A percentile compares a stretch with the other conserved stretches of the same genome.
These are phyloP conservation scores for Punica granatum DNA, from an alignment of 345 rosid genomes.

Conservation along the genomic window DNA sequence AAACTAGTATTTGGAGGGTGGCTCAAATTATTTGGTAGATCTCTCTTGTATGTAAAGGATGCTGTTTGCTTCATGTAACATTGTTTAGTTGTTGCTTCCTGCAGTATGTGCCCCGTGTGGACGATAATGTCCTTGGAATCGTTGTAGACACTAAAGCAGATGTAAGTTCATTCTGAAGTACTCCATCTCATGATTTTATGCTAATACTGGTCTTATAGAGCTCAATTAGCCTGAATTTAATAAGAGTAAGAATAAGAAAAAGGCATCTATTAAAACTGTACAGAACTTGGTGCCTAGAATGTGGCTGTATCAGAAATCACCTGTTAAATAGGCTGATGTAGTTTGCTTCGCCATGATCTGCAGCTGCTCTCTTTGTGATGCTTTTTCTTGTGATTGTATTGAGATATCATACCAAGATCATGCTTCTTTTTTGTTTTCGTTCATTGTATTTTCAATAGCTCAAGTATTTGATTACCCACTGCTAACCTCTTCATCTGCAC, in stretches of 20 bases:
- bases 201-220: neutral
- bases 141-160: conserved; percentile 71
- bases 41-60: neutral
- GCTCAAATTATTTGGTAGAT: neutral
- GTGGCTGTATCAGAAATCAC: neutral
- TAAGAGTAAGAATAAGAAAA: neutral
- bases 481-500: no score
- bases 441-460: neutral
- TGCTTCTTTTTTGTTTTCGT: neutral
- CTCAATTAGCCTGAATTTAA: neutral
- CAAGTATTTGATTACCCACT: neutral
- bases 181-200: neutral
- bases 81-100: conserved; percentile 14
- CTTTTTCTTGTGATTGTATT: neutral
- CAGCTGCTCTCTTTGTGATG: neutral
- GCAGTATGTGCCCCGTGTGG: conserved; percentile 68
- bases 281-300: neutral
- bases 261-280: neutral
- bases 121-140: conserved; percentile 74
- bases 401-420: neutral
- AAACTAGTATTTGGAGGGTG: neutral
- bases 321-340: neutral
- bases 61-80: neutral
- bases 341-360: neutral
- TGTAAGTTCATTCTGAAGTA: conserved; percentile 37